Conservation (phyloP, 768 basidiomycete species). For the Boletus reticuloceps region DNA sequence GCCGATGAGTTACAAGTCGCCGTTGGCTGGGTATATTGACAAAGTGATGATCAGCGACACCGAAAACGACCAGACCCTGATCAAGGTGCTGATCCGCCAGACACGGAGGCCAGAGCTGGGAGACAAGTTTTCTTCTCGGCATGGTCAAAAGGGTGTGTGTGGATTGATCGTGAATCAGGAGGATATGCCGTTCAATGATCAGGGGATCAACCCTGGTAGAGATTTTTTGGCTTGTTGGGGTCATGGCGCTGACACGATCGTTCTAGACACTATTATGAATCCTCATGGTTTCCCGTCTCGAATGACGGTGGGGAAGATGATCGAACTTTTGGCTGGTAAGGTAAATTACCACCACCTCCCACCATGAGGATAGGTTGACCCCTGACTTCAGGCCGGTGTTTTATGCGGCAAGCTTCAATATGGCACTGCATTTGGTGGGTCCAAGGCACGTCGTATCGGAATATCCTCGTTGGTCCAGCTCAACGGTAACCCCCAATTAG, state of each 20-base stretch:
- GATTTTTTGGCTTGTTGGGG: neutral
- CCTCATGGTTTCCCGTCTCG: conserved; percentile 99
- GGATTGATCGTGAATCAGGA: conserved; percentile 98
- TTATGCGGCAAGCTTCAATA: conserved; percentile 86
- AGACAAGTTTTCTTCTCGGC: conserved; percentile 97
- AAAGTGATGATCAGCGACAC: conserved; percentile 98
- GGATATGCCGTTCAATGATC: conserved; percentile 99
- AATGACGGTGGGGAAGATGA: conserved; percentile 99
- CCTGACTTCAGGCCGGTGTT: conserved; percentile 72
- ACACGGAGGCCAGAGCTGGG: conserved; percentile 95
- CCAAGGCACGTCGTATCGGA: conserved; percentile 58
- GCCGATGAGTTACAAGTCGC: conserved; percentile 91
- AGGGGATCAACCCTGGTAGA: conserved; percentile 88
- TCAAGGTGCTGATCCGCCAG: conserved; percentile 97
- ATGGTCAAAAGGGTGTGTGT: conserved; percentile 99
- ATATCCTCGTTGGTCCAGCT: conserved; percentile 4
- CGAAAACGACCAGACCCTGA: conserved; percentile 92
- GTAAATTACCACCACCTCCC: conserved; percentile 33
- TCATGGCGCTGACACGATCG: conserved; percentile 12
- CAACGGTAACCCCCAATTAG: conserved; percentile 35
- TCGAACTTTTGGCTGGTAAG: conserved; percentile 95
- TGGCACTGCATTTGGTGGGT: conserved; percentile 96
- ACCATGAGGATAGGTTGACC: conserved; percentile 1
- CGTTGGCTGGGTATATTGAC: conserved; percentile 92
- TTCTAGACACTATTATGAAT: conserved; percentile 96